A percentile compares a stretch with the other conserved stretches of the same genome.
These are phyloP conservation scores for Pseudofabraea citricarpa DNA, from an alignment of 2,329 filamentous ascomycete species.

Conservation along the genomic window DNA sequence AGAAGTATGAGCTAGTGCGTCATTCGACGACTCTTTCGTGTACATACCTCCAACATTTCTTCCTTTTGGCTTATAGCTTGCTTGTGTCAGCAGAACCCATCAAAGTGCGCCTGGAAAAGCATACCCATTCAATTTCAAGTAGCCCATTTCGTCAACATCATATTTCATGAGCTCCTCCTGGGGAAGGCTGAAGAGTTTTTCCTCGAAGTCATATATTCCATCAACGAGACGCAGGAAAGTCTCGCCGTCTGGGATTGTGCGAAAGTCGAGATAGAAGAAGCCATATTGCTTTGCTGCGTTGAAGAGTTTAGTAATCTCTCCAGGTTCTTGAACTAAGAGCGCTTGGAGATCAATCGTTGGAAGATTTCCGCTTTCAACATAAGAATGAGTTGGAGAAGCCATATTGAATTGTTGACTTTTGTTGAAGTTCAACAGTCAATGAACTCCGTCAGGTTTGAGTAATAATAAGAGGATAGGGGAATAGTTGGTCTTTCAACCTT, in stretches of 20 bases:
- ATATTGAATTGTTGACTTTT: too few species aligned
- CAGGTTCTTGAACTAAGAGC: neutral
- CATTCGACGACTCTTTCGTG: too few species aligned
- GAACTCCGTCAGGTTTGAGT: too few species aligned
- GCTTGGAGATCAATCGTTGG: neutral
- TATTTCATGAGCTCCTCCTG: neutral
- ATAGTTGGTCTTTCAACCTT: too few species aligned
- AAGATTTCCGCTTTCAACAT: neutral
- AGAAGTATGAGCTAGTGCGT: too few species aligned
- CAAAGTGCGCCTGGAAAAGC: neutral
- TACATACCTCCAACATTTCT: neutral
- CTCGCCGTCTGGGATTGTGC: neutral
- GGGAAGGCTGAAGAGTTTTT: neutral
- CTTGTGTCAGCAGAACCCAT: too few species aligned
- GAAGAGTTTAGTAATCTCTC: neutral
- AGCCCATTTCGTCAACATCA: neutral
- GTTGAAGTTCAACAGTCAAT: too few species aligned
- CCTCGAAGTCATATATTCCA: neutral
- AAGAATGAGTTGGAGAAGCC: neutral
- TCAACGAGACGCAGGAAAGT: neutral
- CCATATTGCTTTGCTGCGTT: neutral
- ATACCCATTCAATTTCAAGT: neutral
- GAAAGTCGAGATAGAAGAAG: neutral
- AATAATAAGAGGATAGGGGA: too few species aligned
- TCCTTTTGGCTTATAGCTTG: neutral